phyloP scores from a whole-genome alignment of 202 grass and related monocot genomes.

The Carex sylvatica region DNA sequence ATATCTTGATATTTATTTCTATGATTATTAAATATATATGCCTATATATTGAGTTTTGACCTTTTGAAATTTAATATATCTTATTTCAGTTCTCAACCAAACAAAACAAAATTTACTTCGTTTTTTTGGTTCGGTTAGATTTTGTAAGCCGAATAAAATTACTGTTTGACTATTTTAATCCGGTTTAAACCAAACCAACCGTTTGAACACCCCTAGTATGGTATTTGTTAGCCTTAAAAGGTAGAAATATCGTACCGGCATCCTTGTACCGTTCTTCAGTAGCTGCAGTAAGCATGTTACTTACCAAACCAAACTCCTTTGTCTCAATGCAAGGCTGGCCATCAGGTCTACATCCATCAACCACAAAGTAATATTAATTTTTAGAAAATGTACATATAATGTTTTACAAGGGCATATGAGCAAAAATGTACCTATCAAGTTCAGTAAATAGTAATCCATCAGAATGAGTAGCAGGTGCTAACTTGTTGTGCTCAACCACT shows the following conservation, averaged over 20 bases:
- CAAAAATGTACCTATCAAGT: constrained; percentile 63
- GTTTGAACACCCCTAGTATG: background rate
- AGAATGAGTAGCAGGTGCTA: constrained; percentile 31
- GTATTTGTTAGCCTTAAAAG: background rate
- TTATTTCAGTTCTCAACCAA: too few species aligned
- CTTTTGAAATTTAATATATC: too few species aligned
- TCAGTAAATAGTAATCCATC: constrained; percentile 70
- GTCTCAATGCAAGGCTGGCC: constrained; percentile 64
- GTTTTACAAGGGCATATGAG: constrained; percentile 16
- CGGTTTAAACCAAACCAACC: too few species aligned
- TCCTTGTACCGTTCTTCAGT: constrained; percentile 89
- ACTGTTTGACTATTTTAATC: too few species aligned
- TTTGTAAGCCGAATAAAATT: too few species aligned
- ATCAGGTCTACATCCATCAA: constrained; percentile 55
- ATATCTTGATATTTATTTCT: too few species aligned
- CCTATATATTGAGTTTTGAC: too few species aligned
- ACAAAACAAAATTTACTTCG: too few species aligned
- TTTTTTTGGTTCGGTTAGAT: too few species aligned
- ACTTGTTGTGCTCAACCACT: constrained; percentile 50
- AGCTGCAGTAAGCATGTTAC: constrained; percentile 73
- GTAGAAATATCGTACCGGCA: constrained; percentile 48
- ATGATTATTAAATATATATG: too few species aligned
- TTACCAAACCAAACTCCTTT: constrained; percentile 72
- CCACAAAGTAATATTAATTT: background rate
- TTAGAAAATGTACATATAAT: background rate